Evolutionary conservation across 1,284 basidiomycete genomes (phyloP), one percentile per base, ranked within the genome.

Genomic region (Ceratobasidium sp.): DNA sequence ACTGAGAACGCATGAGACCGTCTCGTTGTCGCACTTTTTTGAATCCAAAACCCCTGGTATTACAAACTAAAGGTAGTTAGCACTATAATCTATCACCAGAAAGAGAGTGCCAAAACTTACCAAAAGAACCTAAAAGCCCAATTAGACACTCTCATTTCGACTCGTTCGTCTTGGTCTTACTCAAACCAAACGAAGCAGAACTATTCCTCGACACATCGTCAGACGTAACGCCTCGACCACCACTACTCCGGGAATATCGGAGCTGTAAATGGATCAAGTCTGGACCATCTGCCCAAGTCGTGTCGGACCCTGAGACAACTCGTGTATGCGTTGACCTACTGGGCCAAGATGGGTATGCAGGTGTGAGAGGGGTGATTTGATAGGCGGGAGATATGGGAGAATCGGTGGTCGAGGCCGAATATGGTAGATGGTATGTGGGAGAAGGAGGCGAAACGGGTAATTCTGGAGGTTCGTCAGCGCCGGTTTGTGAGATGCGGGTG

Each of bases 241-340:
- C 53, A 54, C 67, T 71, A 14, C 67, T 54, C 24, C 47, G 54
- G 22, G 67, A 71, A 41, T 71, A 71, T 45, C 67, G 33, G 7
- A 71, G 67, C 44, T 71, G 54, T 31, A 71, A 31, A 31, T 59
- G 67, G 29, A 71, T 59, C 5, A 44, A 29, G 44, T 71, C 67
- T 17, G n/a, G 41, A 22, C 27, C 48, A 15, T 67, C 65, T 1
- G 50, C 31, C 36, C 53, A 71, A 36, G 64, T 41, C 15, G 66
- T 24, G 14, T 57, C 66, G 36, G 66, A 56, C 9, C 41, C 44
- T 59, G 67, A 71, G 24, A 71, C 5, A n/a, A 44, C 41, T 3
- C 45, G 53, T 59, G 67, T 71, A 59, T 71, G 67, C 56, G 56
- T 19, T 14, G 44, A 71, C 11, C 66, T 36, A 6, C 41, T 41